These are phyloP conservation scores for Colletotrichum somersetense DNA, from an alignment of 2,329 filamentous ascomycete species.

Conservation along the genomic window DNA sequence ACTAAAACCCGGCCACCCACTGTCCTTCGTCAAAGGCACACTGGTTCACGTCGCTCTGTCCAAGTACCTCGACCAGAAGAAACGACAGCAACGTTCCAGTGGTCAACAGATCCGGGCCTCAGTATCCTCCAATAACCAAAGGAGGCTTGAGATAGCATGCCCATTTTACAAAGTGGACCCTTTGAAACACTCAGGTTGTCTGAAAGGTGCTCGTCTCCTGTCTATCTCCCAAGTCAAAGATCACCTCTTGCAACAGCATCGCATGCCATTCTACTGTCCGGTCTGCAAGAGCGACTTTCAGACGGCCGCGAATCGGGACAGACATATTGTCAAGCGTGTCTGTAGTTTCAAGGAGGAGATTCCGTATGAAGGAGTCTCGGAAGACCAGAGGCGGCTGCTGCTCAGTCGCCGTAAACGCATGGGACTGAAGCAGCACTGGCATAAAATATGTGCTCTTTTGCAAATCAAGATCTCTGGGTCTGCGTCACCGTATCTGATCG, in stretches of 20 bases:
- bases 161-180: constrained; percentile 14
- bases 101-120: neutral
- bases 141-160: constrained; percentile 8
- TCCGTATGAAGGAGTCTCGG: neutral
- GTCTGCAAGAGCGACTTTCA: constrained; percentile 10
- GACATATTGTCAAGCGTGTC: constrained; percentile 1
- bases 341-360: neutral
- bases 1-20: neutral
- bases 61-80: neutral
- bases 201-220: neutral
- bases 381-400: constrained; percentile 13
- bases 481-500: neutral
- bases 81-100: neutral
- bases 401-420: neutral
- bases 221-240: constrained; percentile 3
- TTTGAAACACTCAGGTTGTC: neutral
- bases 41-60: neutral
- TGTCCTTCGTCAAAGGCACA: neutral
- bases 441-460: constrained; percentile 3
- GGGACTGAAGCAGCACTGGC: constrained; percentile 1
- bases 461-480: neutral
- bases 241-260: constrained; percentile 14
- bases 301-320: neutral
- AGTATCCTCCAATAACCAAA: neutral
- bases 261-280: constrained; percentile 18